phyloP scores from a whole-genome alignment of 2,329 filamentous ascomycete species.

The Trichoderma polysporum region DNA sequence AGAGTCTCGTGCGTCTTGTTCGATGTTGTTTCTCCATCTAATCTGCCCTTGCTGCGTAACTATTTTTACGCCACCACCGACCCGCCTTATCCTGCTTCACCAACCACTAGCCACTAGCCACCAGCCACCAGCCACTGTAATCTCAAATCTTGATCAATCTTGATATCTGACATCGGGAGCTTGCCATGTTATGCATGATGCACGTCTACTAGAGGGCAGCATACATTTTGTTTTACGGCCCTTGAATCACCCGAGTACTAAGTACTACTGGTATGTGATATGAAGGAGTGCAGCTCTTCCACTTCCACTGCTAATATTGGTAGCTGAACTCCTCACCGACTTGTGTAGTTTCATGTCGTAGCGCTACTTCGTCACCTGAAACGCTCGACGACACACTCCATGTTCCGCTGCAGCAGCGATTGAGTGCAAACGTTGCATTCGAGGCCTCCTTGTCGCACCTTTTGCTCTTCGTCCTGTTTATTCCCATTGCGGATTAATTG shows the following conservation, averaged over 20 bases:
- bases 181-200: background rate
- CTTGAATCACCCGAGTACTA: background rate
- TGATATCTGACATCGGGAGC: background rate
- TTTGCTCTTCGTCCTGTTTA: background rate
- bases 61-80: background rate
- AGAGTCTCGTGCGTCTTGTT: background rate
- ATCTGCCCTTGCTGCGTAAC: background rate
- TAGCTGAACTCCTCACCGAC: background rate
- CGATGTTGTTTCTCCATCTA: constrained; percentile 1
- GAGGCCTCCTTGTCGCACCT: constrained; percentile 16
- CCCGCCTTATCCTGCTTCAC: background rate
- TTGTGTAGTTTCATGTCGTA: constrained; percentile 1
- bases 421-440: background rate
- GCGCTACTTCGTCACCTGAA: constrained; percentile 8
- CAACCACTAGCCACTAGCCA: background rate
- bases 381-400: constrained; percentile 12
- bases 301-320: background rate
- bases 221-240: background rate
- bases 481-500: background rate
- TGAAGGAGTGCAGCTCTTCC: background rate
- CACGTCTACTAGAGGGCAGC: too few relatives aligned
- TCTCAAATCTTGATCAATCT: background rate
- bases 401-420: background rate
- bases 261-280: background rate
- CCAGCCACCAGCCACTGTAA: constrained; percentile 3